Evolutionary conservation across 164 flowering plant genomes (phyloP), one percentile per base, ranked within the genome.

Genomic region (Pachysandra terminalis): DNA sequence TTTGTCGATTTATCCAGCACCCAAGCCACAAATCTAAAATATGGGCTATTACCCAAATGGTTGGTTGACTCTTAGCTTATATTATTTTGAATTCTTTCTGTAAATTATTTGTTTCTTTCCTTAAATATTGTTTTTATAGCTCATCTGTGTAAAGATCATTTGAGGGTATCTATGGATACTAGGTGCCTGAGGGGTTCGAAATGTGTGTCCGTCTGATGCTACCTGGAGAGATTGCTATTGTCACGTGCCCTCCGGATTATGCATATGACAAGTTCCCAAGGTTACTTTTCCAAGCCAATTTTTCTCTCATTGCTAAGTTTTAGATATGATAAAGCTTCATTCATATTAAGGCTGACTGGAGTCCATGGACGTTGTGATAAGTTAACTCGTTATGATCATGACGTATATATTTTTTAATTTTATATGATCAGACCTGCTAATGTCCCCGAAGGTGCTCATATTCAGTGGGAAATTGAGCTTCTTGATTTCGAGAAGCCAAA

Each of bases 111-210:
- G 7, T 32, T 32, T 32, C 37, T 32, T 32, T 32, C 37, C 37
- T 32, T n/a, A n/a, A n/a, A 32, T 32, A 32, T 32, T 3, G 7
- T 32, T 32, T 32, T 7, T 32, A 32, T 32, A 32, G 37, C 37
- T 32, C 3, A 7, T 49, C 13, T 37, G 45, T 19, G 52, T 54
- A 53, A 14, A 37, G 58, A 61, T 65, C 22, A 25, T 27, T 63
- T 26, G 56, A 68, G 35, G 56, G 65, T n/a, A 51, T 63, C 53
- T 40, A 26, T 67, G 35, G 59, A 4, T 74, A 41, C 16, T 68
- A 95, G 98, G 98, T 95, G 25, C 98, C 99, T 16, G 97, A 96
- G 79, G 99, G 99, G 59, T 83, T 96, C 79, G 99, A 96, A 79
- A 96, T 96, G 99, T 86, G 86, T 81, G 94, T 88, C 53, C 91